These are phyloP conservation scores for Aspergillus cavernicola DNA, from an alignment of 495 filamentous ascomycete species.

Conservation along the genomic window DNA sequence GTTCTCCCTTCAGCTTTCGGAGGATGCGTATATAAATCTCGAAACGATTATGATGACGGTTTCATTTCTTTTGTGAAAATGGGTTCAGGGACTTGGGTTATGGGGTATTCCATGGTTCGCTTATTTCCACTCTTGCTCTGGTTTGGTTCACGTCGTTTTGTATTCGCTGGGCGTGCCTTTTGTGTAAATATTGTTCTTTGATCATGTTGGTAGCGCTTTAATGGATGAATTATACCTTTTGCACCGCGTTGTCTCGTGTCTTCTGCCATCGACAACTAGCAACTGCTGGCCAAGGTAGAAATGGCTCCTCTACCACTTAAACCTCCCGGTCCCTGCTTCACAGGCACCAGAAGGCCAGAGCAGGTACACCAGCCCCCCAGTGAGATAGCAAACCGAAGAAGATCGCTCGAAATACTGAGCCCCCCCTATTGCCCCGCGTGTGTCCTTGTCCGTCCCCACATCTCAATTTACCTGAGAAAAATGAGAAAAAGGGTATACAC, in stretches of 20 bases:
- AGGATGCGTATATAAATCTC: neutral
- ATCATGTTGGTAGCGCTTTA: constrained; percentile 14
- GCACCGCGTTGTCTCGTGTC: neutral
- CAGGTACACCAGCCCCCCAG: no score
- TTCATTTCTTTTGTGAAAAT: constrained; percentile 1
- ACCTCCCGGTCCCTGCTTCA: no score
- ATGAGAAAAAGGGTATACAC: no score
- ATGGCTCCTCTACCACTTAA: no score
- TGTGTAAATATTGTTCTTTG: constrained; percentile 15
- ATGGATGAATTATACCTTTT: constrained; percentile 11
- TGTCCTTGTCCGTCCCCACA: no score
- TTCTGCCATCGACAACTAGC: neutral
- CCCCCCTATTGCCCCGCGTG: no score
- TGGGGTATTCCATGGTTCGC: constrained; percentile 1
- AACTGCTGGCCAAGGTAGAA: no score
- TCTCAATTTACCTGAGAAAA: no score
- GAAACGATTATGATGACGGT: constrained; percentile 10
- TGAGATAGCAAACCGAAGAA: no score
- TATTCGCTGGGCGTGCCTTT: constrained; percentile 10
- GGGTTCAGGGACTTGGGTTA: neutral
- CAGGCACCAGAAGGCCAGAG: no score
- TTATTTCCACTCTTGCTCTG: constrained; percentile 13
- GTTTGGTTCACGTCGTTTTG: constrained; percentile 18
- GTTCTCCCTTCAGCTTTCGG: neutral
- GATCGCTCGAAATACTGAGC: no score